A percentile compares a stretch with the other conserved stretches of the same genome.
Conservation (phyloP, 2,329 filamentous ascomycete genomes). For the Pestalotiopsis sp. region DNA sequence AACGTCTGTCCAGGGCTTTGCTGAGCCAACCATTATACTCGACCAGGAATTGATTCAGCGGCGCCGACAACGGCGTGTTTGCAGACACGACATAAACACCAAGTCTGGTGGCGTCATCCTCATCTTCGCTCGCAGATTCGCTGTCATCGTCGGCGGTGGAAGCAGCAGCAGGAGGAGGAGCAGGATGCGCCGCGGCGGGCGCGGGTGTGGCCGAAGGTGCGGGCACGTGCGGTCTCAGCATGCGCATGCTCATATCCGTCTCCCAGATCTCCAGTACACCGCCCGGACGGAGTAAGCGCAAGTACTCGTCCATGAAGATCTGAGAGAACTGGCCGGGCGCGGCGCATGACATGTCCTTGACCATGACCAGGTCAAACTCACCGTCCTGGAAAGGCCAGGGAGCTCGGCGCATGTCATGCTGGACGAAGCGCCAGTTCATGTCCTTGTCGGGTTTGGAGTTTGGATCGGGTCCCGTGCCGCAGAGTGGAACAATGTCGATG, state of each 20-base stretch:
- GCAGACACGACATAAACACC: constrained; percentile 83
- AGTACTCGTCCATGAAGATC: constrained; percentile 67
- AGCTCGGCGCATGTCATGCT: constrained; percentile 77
- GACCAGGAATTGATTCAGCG: constrained; percentile 79
- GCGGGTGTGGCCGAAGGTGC: constrained; percentile 36
- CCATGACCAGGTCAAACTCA: constrained; percentile 86
- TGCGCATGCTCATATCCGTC: constrained; percentile 81
- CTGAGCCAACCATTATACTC: constrained; percentile 85
- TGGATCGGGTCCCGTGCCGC: constrained; percentile 43
- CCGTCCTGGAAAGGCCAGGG: constrained; percentile 79
- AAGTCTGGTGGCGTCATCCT: constrained; percentile 64
- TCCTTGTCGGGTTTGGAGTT: constrained; percentile 64
- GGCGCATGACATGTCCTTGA: constrained; percentile 78
- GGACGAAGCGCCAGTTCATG: constrained; percentile 86
- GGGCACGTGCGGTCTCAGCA: constrained; percentile 77
- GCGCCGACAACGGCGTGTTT: constrained; percentile 79
- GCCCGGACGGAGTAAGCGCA: constrained; percentile 76
- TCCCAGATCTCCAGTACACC: constrained; percentile 90
- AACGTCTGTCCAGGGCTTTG: constrained; percentile 72
- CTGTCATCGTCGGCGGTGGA: constrained; percentile 25
- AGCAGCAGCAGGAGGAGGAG: constrained; percentile 11
- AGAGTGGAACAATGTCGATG: constrained; percentile 77
- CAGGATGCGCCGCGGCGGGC: not conserved
- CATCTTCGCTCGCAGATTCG: constrained; percentile 31
- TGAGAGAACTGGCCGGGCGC: constrained; percentile 63